Percentiles rank a stretch among this genome's conserved stretches.
Conservation (phyloP, 768 basidiomycete species). For the Amanita thiersii region DNA sequence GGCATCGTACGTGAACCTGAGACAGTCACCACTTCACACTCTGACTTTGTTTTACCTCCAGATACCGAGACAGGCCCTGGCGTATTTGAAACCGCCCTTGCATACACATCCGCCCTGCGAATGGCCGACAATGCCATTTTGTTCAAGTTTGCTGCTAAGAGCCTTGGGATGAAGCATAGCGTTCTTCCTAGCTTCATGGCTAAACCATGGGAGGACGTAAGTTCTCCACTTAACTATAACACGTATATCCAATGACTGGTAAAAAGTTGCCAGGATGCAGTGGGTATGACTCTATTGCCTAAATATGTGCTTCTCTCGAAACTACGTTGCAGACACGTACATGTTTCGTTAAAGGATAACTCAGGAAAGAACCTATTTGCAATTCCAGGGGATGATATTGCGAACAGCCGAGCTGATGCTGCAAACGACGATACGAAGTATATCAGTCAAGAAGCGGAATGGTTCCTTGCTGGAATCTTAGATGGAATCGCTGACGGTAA, state of each 20-base stretch:
- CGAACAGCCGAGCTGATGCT: constrained; percentile 55
- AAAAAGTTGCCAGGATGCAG: constrained; percentile 87
- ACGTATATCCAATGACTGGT: not conserved
- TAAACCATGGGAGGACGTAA: constrained; percentile 89
- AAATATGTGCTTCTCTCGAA: not conserved
- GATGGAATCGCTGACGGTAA: constrained; percentile 85
- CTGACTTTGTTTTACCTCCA: constrained; percentile 17
- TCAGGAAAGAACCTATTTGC: constrained; percentile 78
- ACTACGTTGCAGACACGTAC: constrained; percentile 59
- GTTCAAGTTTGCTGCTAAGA: constrained; percentile 91
- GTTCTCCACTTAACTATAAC: constrained; percentile 18
- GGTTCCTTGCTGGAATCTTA: constrained; percentile 91
- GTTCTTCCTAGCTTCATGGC: constrained; percentile 98
- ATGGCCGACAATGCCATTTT: constrained; percentile 91
- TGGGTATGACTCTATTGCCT: constrained; percentile 42
- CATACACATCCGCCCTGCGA: constrained; percentile 68
- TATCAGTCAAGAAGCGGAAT: constrained; percentile 77
- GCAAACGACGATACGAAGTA: constrained; percentile 76
- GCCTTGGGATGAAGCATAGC: constrained; percentile 81
- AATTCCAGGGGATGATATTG: constrained; percentile 48
- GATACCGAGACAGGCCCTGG: constrained; percentile 93
- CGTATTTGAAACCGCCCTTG: constrained; percentile 80
- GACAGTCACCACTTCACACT: not conserved
- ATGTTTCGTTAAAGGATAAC: constrained; percentile 73
- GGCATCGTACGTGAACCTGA: constrained; percentile 54